phyloP scores from a whole-genome alignment of 2,329 filamentous ascomycete species.

The Scopulariopsis brevicaulis region DNA sequence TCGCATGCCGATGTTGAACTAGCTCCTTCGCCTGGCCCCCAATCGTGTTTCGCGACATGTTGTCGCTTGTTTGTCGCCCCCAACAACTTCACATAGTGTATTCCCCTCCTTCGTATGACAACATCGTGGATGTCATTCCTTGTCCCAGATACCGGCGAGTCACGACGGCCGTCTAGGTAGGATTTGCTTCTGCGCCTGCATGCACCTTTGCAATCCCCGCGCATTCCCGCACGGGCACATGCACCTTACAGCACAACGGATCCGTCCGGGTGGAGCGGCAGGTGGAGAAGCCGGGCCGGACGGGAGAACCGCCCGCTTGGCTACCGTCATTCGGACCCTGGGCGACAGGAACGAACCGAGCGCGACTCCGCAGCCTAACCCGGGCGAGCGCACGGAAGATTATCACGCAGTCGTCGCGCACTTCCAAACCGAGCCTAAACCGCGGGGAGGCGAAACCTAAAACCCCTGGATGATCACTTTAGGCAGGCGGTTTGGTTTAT shows the following conservation, averaged over 20 bases:
- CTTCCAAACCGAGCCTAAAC: neutral
- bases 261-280: neutral
- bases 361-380: neutral
- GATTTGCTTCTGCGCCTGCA: neutral
- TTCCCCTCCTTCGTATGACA: neutral
- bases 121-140: neutral
- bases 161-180: neutral
- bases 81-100: neutral
- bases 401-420: neutral
- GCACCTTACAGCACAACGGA: neutral
- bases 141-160: neutral
- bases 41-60: neutral
- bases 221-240: neutral
- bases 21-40: neutral
- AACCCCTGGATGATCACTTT: neutral
- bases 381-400: neutral
- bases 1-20: neutral
- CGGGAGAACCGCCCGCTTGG: neutral
- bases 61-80: neutral
- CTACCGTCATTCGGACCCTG: neutral
- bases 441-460: neutral
- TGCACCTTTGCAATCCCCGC: neutral
- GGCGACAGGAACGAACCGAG: neutral
- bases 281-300: neutral
- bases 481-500: neutral